Evolutionary conservation across 2,329 filamentous ascomycete species (phyloP).

Genomic region (Chalara sp.): DNA sequence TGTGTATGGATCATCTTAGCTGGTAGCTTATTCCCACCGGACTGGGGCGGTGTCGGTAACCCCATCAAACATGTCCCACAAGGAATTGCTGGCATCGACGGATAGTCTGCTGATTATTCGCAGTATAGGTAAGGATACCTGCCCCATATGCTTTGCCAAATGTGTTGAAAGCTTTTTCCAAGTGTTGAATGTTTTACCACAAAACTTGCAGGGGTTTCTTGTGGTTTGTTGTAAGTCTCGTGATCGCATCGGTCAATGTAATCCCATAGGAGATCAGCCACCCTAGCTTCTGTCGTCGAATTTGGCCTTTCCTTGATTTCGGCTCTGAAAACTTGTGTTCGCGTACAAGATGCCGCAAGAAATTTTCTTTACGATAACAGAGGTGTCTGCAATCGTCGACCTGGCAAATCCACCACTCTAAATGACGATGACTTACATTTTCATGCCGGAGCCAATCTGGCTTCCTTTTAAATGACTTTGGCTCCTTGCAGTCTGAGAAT

Average conservation of each 20-base stretch:
- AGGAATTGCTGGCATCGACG: constrained; percentile 44
- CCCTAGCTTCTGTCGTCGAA: constrained; percentile 50
- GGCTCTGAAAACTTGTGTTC: constrained; percentile 85
- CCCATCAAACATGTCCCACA: no score
- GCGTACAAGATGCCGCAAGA: constrained; percentile 83
- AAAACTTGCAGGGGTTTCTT: constrained; percentile 80
- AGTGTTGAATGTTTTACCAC: constrained; percentile 68
- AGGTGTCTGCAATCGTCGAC: constrained; percentile 73
- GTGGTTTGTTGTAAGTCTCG: constrained; percentile 57
- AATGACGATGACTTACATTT: constrained; percentile 80
- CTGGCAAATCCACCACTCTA: constrained; percentile 88
- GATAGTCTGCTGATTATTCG: constrained; percentile 45
- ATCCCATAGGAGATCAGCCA: constrained; percentile 64
- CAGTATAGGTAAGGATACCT: constrained; percentile 77
- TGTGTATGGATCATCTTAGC: no score
- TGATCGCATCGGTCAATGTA: constrained; percentile 72
- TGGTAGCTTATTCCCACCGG: no score
- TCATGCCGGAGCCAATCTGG: constrained; percentile 95
- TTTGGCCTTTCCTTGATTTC: constrained; percentile 69
- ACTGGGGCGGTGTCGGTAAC: no score
- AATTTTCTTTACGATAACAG: constrained; percentile 87
- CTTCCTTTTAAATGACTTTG: constrained; percentile 91
- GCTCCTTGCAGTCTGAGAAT: constrained; percentile 73
- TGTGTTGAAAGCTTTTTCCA: constrained; percentile 97
- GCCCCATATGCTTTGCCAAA: constrained; percentile 89